Base-by-base conservation (phyloP, 495 filamentous ascomycete species). In the Aspergillus sparsus region DNA sequence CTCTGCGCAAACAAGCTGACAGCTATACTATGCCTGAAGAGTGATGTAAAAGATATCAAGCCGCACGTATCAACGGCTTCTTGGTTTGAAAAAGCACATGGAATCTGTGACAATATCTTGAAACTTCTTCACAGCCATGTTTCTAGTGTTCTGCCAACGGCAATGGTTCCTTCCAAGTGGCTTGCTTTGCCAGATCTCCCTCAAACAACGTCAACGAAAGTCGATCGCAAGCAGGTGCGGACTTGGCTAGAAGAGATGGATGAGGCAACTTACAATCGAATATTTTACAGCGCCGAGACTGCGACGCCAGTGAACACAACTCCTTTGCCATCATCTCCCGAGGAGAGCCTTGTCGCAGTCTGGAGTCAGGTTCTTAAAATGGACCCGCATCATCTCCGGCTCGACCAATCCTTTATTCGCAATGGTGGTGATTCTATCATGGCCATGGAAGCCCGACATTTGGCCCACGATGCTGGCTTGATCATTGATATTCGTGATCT, bases 181-280 rank as follows among this genome's bases (percentile, higher is more conserved):
- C n/a, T 60, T 1, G 15, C 50, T 21, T 33, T 60, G 11, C 50
- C 51, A 6, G 32, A 41, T 13, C 12, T 60, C 0, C 58, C 58
- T 2, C 50, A 53, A 33, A 49, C 35, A 16, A 46, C 58, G 13
- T 60, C 50, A 7, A 36, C 27, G 0, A 60, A 60, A 15, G 58
- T 46, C 31, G 50, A 60, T 12, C 58, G 58, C 41, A 60, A 60
- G 33, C 39, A 53, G 37, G 55, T 57, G n/a, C 55, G 55, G 5
- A 46, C 41, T 9, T 57, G 55, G 55, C 44, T 57, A 7, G 55
- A 57, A 11, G 8, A 49, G 8, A 57, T 57, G 44, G 55, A 39
- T 15, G 16, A 49, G n/a, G 6, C 21, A 21, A 21, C n/a, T 9
- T 33, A 57, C 15, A 34, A 2, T 11, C 44, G 33, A 1, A 49